Base-by-base conservation (phyloP, 345 rosid genomes). In the Psidium friedrichsthalianum region DNA sequence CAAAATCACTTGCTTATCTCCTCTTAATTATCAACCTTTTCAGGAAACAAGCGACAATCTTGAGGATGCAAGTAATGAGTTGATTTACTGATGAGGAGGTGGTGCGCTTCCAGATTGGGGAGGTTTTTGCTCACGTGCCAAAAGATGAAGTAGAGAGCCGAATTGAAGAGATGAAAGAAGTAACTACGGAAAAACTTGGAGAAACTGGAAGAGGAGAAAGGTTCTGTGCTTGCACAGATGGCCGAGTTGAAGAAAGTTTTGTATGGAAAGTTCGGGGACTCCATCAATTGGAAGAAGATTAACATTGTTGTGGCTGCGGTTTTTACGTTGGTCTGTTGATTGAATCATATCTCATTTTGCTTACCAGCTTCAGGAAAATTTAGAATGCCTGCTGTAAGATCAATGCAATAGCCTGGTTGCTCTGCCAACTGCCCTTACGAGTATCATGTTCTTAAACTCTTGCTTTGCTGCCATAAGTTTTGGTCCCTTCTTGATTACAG, bases 221-320 rank as follows among this genome's bases (percentile, higher is more conserved):
- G 82, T 29, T 89, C 95, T 0, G 78, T 95, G 32, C 86, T 92
- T 2, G 90, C 92, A 2, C 94, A 92, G 87, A 97, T 95, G 99
- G 91, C 95, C 0, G 94, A 91, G 87, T 56, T 97, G 86, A 97
- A 97, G 95, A 96, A 94, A 85, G 86, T 94, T n/a, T 85, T 97
- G 90, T 97, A 97, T 40, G 98, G 93, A 11, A 97, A 97, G 92
- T 96, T 97, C 88, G 91, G 93, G 85, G 96, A 95, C 84, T 95
- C 99, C 82, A 97, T 94, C 90, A 97, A 97, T 89, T 97, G 22
- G 99, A 96, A 93, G 99, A 97, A 90, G 98, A 96, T 84, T 97
- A 85, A 84, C 59, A 13, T 69, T 36, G 80, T 47, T 18, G 20
- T 56, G 14, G 1, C 2, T 44, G 29, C 59, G 40, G 42, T 27